A percentile compares a stretch with the other conserved stretches of the same genome.
These are phyloP conservation scores for Aspergillus luchuensis DNA, from an alignment of 2,329 filamentous ascomycete genomes.

Conservation along the genomic window DNA sequence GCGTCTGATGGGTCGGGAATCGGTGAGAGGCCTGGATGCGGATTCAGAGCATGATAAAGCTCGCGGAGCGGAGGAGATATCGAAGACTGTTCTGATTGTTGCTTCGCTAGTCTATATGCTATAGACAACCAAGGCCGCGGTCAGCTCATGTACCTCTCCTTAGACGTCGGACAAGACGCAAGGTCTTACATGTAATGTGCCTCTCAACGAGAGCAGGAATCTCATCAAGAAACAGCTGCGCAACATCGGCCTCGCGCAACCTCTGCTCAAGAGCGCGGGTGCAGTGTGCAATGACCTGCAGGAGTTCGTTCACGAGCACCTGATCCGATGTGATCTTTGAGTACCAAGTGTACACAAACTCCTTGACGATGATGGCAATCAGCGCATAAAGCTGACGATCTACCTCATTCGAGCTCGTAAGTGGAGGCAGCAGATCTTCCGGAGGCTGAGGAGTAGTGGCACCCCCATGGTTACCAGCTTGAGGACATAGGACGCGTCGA, in stretches of 20 bases:
- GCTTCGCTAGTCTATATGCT: constrained; percentile 74
- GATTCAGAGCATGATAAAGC: constrained; percentile 81
- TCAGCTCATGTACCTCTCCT: constrained; percentile 21
- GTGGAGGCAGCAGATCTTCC: constrained; percentile 79
- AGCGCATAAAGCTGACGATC: constrained; percentile 92
- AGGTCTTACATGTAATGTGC: constrained; percentile 71
- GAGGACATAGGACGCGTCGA: constrained; percentile 79
- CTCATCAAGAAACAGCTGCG: constrained; percentile 82
- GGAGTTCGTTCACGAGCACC: constrained; percentile 80
- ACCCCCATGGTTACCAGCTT: constrained; percentile 48
- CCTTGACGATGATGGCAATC: constrained; percentile 83
- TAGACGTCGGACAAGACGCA: constrained; percentile 16
- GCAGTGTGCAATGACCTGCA: constrained; percentile 90
- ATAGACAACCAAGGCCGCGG: constrained; percentile 15
- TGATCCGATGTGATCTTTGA: constrained; percentile 87
- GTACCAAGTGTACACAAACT: constrained; percentile 94
- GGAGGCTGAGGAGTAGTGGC: constrained; percentile 65
- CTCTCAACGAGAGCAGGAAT: constrained; percentile 77
- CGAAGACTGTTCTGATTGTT: constrained; percentile 59
- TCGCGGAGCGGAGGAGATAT: constrained; percentile 64
- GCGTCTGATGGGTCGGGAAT: constrained; percentile 63
- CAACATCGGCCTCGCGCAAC: constrained; percentile 77
- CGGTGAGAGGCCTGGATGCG: constrained; percentile 77
- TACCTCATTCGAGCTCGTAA: constrained; percentile 92
- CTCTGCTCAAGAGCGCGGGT: constrained; percentile 86